A percentile compares a stretch with the other conserved stretches of the same genome.
Conservation (phyloP, 768 basidiomycete species). For the Hysterangium stoloniferum region DNA sequence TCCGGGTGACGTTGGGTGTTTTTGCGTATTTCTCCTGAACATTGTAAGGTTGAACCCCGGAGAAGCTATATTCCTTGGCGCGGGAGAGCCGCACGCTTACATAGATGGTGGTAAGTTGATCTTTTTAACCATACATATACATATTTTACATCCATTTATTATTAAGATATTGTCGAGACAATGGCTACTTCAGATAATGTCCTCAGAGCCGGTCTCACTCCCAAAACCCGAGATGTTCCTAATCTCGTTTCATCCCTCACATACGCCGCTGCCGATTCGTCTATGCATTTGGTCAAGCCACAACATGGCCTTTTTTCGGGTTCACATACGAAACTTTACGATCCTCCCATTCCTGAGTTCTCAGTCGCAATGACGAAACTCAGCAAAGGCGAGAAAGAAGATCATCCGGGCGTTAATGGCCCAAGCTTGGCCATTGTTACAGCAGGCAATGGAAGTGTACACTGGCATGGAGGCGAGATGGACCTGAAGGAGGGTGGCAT, state of each 20-base stretch:
- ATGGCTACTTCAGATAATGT: constrained; percentile 99
- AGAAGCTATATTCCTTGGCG: constrained; percentile 90
- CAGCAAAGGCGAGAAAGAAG: constrained; percentile 34
- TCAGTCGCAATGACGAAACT: constrained; percentile 67
- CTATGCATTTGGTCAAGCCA: constrained; percentile 65
- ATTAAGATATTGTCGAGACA: constrained; percentile 93
- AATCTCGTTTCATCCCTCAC: constrained; percentile 86
- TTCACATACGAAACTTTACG: constrained; percentile 49
- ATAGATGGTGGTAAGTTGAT: constrained; percentile 70
- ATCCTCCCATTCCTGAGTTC: constrained; percentile 93
- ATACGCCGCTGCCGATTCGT: constrained; percentile 63
- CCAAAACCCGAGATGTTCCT: constrained; percentile 89
- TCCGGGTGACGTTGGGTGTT: constrained; percentile 87
- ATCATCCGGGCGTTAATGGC: constrained; percentile 60
- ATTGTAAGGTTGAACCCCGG: constrained; percentile 72
- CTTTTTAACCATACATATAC: not conserved
- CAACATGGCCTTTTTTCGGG: constrained; percentile 33
- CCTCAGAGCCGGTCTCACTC: constrained; percentile 95
- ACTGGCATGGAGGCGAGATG: constrained; percentile 36
- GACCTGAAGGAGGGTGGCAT: constrained; percentile 60
- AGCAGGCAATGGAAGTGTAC: constrained; percentile 50
- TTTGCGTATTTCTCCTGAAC: constrained; percentile 88
- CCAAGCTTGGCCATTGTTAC: constrained; percentile 83
- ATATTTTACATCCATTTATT: not conserved
- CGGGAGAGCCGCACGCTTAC: constrained; percentile 96